A percentile compares a stretch with the other conserved stretches of the same genome.
phyloP scores from a whole-genome alignment of 257 asterid species.

The Euphrasia confusa region DNA sequence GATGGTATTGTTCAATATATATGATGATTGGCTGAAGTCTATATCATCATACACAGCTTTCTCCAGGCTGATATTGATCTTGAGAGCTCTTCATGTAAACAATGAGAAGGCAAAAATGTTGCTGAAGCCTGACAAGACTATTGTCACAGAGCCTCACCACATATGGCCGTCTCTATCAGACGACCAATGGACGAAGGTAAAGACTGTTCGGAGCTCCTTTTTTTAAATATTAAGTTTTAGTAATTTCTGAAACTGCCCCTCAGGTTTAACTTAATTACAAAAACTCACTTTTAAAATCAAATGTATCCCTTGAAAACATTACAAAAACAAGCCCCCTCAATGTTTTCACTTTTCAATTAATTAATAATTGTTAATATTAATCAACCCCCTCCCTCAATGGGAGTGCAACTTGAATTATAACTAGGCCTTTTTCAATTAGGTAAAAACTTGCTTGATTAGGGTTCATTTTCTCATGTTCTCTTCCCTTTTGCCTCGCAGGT shows the following conservation, averaged over 20 bases:
- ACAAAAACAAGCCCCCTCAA: conserved; percentile 23
- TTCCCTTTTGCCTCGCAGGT: conserved; percentile 44
- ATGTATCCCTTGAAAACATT: neutral
- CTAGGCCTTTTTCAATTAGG: neutral
- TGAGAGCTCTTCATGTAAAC: conserved; percentile 91
- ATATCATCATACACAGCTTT: conserved; percentile 95
- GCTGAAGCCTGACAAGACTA: conserved; percentile 94
- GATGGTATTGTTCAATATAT: conserved; percentile 94
- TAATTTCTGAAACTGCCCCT: neutral
- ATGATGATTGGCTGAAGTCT: conserved; percentile 97
- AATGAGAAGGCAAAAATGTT: conserved; percentile 97
- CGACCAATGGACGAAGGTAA: conserved; percentile 97
- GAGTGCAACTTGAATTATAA: conserved; percentile 1
- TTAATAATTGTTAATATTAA: neutral
- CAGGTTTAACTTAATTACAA: neutral
- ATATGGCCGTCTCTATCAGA: conserved; percentile 95
- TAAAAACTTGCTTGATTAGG: neutral
- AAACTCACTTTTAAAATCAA: neutral
- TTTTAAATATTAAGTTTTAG: neutral
- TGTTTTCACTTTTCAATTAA: conserved; percentile 26
- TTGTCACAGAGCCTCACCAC: conserved; percentile 89
- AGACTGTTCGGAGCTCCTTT: conserved; percentile 12
- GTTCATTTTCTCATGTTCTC: conserved; percentile 6
- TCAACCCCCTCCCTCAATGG: too few species aligned
- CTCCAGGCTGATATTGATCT: conserved; percentile 84